Evolutionary conservation across 768 basidiomycete genomes (phyloP).

Genomic region (Phaeotremella fagi): DNA sequence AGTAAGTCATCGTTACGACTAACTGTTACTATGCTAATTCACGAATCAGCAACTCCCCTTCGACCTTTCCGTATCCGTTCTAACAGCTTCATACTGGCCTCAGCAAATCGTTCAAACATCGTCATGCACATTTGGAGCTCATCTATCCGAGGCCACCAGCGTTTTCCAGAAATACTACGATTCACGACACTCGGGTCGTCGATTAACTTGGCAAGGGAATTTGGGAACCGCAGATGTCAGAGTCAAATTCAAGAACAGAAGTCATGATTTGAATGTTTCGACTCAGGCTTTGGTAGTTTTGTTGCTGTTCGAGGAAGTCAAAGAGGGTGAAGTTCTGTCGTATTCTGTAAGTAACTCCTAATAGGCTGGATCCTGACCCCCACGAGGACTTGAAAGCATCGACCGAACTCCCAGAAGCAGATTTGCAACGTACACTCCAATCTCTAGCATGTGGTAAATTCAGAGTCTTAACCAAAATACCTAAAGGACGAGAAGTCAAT

Average conservation of each 20-base stretch:
- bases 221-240: conserved; percentile 86
- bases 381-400: conserved; percentile 70
- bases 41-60: conserved; percentile 63
- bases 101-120: conserved; percentile 58
- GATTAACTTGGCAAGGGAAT: conserved; percentile 86
- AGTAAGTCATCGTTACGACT: conserved; percentile 52
- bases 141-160: conserved; percentile 61
- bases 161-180: conserved; percentile 88
- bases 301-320: conserved; percentile 72
- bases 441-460: conserved; percentile 92
- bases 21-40: too few relatives aligned
- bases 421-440: conserved; percentile 88
- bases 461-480: conserved; percentile 86
- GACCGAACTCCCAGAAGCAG: conserved; percentile 67
- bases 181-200: conserved; percentile 78
- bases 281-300: conserved; percentile 84
- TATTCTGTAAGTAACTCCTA: conserved; percentile 60
- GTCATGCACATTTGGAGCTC: conserved; percentile 62
- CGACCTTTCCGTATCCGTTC: conserved; percentile 81
- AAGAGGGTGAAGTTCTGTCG: conserved; percentile 64
- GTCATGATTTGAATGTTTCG: conserved; percentile 86
- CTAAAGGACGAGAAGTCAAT: conserved; percentile 76
- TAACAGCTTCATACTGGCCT: conserved; percentile 98
- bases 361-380: background rate
- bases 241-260: conserved; percentile 69